Base-by-base conservation (phyloP, 371 early-diverging fungal species). In the Mucor lusitanicus region DNA sequence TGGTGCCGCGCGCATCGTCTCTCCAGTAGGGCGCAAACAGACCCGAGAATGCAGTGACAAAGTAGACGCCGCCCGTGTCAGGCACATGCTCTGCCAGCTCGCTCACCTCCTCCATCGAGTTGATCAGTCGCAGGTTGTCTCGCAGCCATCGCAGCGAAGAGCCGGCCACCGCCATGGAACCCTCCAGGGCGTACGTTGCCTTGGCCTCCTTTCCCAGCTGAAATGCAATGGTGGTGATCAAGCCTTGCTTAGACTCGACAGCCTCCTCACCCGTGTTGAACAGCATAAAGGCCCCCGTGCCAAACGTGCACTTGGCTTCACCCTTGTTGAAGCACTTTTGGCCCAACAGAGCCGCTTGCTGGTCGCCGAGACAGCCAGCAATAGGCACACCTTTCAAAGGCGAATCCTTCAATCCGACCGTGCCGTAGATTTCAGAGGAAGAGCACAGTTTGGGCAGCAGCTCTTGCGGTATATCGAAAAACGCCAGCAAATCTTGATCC, bases 11-110 rank as follows among this genome's bases (percentile, higher is more conserved):
- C 8, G 96, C 97, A 80, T 96, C 96, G 46, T 89, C 88, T 25
- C 94, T 85, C 98, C 97, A 97, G 76, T 97, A 93, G 3, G 97
- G 98, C 4, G 98, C 97, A 85, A 94, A 96, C 19, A 97, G 85
- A 0, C 98, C 97, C 21, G 91, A 88, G 76, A 97, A 95, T 0
- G 98, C 97, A 0, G 97, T 95, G 58, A 97, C 96, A 86, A 97
- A 98, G 75, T 94, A 94, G 28, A 96, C 94, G 33, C 94, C 97
- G 37, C 90, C 95, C 35, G 90, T 94, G 68, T 95, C 89, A 61
- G 93, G 86, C 42, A 87, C 84, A 65, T 84, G 71, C 13, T 69
- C 64, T 48, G 74, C 69, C 54, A 83, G 69, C 23, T 60, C 69
- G 44, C 87, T 91, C 54, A 98, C 85, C 68, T 98, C 93, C 30